Percentiles rank a stretch among this genome's conserved stretches.
phyloP scores from a whole-genome alignment of 352 stramenopile species.

The Halophytophthora batemanensis region DNA sequence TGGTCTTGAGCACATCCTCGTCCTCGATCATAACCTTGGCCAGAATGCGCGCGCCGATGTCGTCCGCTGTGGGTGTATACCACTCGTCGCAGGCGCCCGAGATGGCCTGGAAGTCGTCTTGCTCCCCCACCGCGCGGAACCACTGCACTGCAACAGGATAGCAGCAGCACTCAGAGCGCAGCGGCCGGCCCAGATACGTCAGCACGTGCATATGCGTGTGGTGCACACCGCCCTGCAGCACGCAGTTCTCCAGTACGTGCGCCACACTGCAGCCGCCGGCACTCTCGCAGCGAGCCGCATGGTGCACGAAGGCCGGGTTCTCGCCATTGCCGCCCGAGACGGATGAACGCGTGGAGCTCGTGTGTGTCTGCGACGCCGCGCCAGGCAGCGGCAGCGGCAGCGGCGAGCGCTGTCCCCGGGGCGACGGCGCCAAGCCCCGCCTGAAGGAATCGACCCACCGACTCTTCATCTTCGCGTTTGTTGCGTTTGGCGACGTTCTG shows the following conservation, averaged over 20 bases:
- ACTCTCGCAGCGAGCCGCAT: slow-evolving; percentile 51
- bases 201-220: slow-evolving; percentile 82
- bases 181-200: slow-evolving; percentile 62
- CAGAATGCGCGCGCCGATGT: slow-evolving; percentile 74
- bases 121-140: slow-evolving; percentile 63
- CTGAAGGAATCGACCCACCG: slow-evolving; percentile 74
- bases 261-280: slow-evolving; percentile 57
- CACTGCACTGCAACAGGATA: slow-evolving; percentile 70
- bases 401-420: slow-evolving; percentile 22
- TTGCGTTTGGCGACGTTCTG: neutral
- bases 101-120: slow-evolving; percentile 75
- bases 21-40: slow-evolving; percentile 77
- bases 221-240: slow-evolving; percentile 78
- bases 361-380: slow-evolving; percentile 16
- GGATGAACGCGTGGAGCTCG: slow-evolving; percentile 21
- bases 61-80: slow-evolving; percentile 77
- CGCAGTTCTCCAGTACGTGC: slow-evolving; percentile 66
- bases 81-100: slow-evolving; percentile 64
- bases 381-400: slow-evolving; percentile 7
- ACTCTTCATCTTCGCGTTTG: slow-evolving; percentile 42
- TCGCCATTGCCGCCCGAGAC: slow-evolving; percentile 19
- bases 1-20: slow-evolving; percentile 64
- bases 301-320: slow-evolving; percentile 53
- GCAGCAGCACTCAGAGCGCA: slow-evolving; percentile 62
- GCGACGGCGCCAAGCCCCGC: slow-evolving; percentile 45